Base-by-base conservation (phyloP, 2,329 filamentous ascomycete genomes). In the Fusarium papillatum region DNA sequence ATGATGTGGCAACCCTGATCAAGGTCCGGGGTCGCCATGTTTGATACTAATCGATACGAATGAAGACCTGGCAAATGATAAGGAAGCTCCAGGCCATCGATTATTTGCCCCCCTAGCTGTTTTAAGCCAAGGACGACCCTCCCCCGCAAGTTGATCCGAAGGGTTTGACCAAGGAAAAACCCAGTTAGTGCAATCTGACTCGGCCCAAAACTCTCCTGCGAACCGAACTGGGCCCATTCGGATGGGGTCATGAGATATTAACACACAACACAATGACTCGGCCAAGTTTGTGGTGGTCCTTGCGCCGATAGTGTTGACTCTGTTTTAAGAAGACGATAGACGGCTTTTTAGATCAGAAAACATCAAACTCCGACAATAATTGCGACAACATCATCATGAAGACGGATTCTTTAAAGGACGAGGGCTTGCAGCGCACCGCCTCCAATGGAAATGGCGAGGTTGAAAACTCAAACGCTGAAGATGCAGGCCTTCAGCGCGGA, bases 401-500 rank as follows among this genome's bases (percentile, higher is more conserved):
- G 59, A 39, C 57, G 6, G 26, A 62, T 5, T 62, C 26, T 16
- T 26, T 62, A 1, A 62, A 62, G n/a, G 38, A 62, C 26, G 24
- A 29, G 26, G 26, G 16, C 24, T 38, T 62, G 24, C 59, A 43
- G n/a, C 59, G 36, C 26, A 22, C 26, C 19, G 11, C 38, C 13
- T 62, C 38, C 1, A 62, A 62, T 3, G 59, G 24, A 31, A 41
- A 43, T 5, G 38, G 26, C 24, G 59, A 62, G 17, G 59, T 62
- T 8, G 59, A 62, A 41, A 62, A 17, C 2, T 16, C 59, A 1
- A 41, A 19, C 7, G 3, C 34, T 26, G 36, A 43, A 17, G 59
- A 62, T 62, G 26, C 38, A n/a, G 59, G 59, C 29, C 59, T 62
- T 62, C 59, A 62, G 38, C 59, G 59, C 17, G 59, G 59, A 39